Evolutionary conservation across 164 flowering plant species (phyloP), one percentile per base, ranked within the genome.

Genomic region (Nymphaea thermarum): DNA sequence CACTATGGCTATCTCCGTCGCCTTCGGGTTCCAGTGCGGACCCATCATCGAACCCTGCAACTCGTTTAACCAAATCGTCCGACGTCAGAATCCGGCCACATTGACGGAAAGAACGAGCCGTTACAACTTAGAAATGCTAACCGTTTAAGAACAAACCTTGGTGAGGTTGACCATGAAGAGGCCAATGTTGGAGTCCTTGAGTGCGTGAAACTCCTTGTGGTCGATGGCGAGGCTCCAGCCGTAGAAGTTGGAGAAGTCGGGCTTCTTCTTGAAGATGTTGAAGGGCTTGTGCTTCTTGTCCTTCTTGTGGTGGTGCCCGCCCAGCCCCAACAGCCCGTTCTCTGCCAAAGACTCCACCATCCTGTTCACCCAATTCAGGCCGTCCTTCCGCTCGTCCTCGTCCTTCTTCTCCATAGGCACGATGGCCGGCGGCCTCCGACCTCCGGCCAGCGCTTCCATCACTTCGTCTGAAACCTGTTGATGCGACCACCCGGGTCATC

Each of bases 11-110:
- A 87, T 77, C 81, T 91, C 97, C 0, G 83, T 83, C 0, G 88
- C 96, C 76, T 42, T 72, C n/a, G 96, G 95, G 72, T 94, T 94
- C 97, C 96, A 91, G 66, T 94, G 98, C 3, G 96, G 97, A 60
- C 83, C 97, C 95, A 91, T 86, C 98, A 94, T 91, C 3, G 95
- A 80, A 8, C 87, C 93, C 97, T 89, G 44, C 60, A 67, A 55
- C 7, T 15, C 57, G 14, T 10, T 51, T 51, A 15, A 51, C 57
- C 8, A 51, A 15, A 51, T 51, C 57, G 14, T 25, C 36, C 36
- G 14, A 51, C 57, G 14, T 51, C 15, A 0, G 57, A 51, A 3
- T 51, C 57, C 57, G 14, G 57, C 14, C 15, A 51, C 57, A 51
- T 25, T 51, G 57, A 51, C 3, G 12, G 12, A 8, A 51, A 51